Percentiles rank a stretch among this genome's conserved stretches.
These are phyloP conservation scores for Chytriomyces sp. DNA, from an alignment of 192 early-diverging fungal species.

Conservation along the genomic window DNA sequence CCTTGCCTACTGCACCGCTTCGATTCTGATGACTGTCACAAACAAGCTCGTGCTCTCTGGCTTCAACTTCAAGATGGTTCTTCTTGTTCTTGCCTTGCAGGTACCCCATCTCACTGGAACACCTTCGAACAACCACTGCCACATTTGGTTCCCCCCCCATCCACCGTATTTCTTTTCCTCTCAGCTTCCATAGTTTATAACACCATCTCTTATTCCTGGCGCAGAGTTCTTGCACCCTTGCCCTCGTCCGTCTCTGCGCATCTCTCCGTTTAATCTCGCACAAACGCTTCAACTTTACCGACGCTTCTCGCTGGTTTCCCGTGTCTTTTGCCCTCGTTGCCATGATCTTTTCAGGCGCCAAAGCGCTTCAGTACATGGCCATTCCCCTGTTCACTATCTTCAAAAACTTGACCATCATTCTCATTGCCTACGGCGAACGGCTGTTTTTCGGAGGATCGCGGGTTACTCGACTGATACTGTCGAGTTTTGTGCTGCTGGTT, in stretches of 20 bases:
- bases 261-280: constrained; percentile 38
- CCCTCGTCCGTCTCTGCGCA: constrained; percentile 55
- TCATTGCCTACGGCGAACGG: constrained; percentile 94
- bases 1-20: constrained; percentile 83
- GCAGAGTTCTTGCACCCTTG: constrained; percentile 42
- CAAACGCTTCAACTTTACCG: constrained; percentile 32
- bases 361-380: constrained; percentile 88
- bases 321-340: constrained; percentile 83
- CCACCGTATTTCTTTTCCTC: neutral
- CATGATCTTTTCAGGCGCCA: constrained; percentile 98
- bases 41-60: constrained; percentile 61
- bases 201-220: neutral
- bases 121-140: neutral
- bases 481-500: constrained; percentile 81
- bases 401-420: constrained; percentile 98
- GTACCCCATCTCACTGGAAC: constrained; percentile 25
- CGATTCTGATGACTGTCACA: constrained; percentile 72
- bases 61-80: constrained; percentile 58
- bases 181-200: neutral
- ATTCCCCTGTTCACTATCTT: constrained; percentile 98
- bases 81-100: constrained; percentile 61
- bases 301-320: constrained; percentile 69
- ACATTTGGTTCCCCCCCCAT: neutral
- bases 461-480: constrained; percentile 82
- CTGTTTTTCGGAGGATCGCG: constrained; percentile 77